A percentile compares a stretch with the other conserved stretches of the same genome.
Evolutionary conservation across 208 protist species (phyloP).

Genomic region (Acanthamoeba castellanii): DNA sequence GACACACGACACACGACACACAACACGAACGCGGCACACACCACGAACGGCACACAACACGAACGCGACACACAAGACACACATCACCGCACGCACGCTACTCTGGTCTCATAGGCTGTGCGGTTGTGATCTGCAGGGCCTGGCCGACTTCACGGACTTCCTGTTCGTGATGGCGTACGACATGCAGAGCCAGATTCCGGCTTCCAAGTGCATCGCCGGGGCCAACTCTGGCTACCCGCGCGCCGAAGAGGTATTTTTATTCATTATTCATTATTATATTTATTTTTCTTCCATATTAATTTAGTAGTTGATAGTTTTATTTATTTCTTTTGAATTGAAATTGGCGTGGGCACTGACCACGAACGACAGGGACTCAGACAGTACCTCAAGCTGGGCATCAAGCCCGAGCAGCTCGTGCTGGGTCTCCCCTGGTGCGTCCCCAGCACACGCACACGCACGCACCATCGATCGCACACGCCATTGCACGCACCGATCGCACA

Average conservation of each 20-base stretch:
- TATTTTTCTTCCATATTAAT: neutral
- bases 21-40: neutral
- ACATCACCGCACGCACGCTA: neutral
- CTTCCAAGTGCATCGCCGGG: conserved; percentile 67
- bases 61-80: no score
- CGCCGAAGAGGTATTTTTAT: conserved; percentile 27
- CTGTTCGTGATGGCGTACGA: conserved; percentile 77
- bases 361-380: neutral
- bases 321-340: neutral
- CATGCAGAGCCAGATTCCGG: conserved; percentile 74
- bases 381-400: conserved; percentile 55
- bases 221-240: conserved; percentile 52
- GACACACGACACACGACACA: neutral
- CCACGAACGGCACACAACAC: no score
- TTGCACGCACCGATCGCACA: neutral
- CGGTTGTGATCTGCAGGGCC: neutral
- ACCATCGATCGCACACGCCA: neutral
- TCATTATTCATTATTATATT: neutral
- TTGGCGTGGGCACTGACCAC: neutral
- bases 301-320: neutral
- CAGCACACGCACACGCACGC: no score
- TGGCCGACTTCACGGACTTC: conserved; percentile 49
- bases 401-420: conserved; percentile 44
- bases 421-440: conserved; percentile 39
- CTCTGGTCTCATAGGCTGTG: neutral